Base-by-base conservation (phyloP, 2,329 filamentous ascomycete species). In the Coleophoma eucalyptorum region DNA sequence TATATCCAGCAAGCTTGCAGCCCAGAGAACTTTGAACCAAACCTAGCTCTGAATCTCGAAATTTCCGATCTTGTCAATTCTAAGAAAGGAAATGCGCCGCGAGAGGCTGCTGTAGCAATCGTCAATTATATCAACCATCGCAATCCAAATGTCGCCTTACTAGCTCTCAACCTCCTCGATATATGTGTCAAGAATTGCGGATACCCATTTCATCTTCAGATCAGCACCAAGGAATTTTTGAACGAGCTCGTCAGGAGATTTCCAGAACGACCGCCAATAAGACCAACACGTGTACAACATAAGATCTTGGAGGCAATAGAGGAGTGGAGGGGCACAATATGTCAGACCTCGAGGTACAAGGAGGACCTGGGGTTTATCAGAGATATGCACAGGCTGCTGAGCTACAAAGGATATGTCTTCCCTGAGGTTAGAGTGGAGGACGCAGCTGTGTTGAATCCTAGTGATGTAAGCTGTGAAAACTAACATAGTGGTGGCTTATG, bases 181-280 rank as follows among this genome's bases (percentile, higher is more conserved):
- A 97, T 97, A 57, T 97, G 94, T 71, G 94, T 97, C 71, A 99
- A 99, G 78, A 99, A 99, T 74, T 99, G 94, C 79, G 94, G 94
- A 62, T 99, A 99, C 68, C 92, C 94, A 1, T 99, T 99, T 71
- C 94, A 99, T 67, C 84, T 99, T 52, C 94, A 99, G 72, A 97
- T 99, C 67, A 92, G 89, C 70, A 97, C 94, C 60, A 99, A 99
- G 70, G 94, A 99, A 65, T 99, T 99, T 63, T 84, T 99, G 62
- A 99, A 99, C 72, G 94, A 99, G 75, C 84, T 99, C 53, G 94
- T 99, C 55, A 86, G 94, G 59, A 83, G 94, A 58, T 99, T 99
- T 65, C 94, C 94, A 44, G 94, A 99, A 72, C 82, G 93, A 20
- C 94, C 94, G 43, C 91, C 93, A 2, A 79, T 94, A 54, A 88